Base-by-base conservation (phyloP, 2,329 filamentous ascomycete species). In the Cladosporium halotolerans region DNA sequence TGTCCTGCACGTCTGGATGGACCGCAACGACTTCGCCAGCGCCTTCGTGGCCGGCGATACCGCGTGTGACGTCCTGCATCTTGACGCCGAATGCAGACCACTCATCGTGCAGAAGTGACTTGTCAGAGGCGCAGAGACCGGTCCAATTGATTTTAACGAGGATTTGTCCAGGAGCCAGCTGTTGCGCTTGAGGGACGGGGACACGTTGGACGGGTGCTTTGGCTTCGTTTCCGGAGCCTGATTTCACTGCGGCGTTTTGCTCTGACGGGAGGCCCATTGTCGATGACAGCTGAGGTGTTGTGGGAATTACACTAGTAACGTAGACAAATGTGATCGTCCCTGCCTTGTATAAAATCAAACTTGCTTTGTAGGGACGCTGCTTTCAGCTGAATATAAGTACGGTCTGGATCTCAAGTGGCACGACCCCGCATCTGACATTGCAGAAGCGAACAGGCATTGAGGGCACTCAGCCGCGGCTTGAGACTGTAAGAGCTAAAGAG, bases 101-200 rank as follows among this genome's bases (percentile, higher is more conserved):
- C 56, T 72, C 68, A 53, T 72, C 69, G 36, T 66, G 63, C 2
- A 71, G 52, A 0, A 72, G 61, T 8, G 63, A 66, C 41, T 72
- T 70, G 55, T 70, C 67, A 6, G 60, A 62, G 9, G 64, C 67
- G 51, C 67, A 68, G 16, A 69, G 60, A 40, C 53, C 55, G 28
- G 60, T 62, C 61, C 66, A 69, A 50, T 68, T 68, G 52, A 70
- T 66, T 38, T 68, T 69, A 41, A 68, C 66, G 31, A 70, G 60
- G 42, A 69, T 68, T 52, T 69, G 63, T 14, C 62, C 61, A n/a
- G 66, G 63, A 2, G 58, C 62, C 6, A 63, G 63, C 31, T 64
- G 55, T 13, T 61, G 64, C 31, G 65, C 56, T 14, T 62, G 60
- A 5, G 62, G 62, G 3, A 71, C 64, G 2, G 63, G 56, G 9